These are phyloP conservation scores for Melampsora larici-populina DNA, from an alignment of 1,284 basidiomycete genomes.

Conservation along the genomic window DNA sequence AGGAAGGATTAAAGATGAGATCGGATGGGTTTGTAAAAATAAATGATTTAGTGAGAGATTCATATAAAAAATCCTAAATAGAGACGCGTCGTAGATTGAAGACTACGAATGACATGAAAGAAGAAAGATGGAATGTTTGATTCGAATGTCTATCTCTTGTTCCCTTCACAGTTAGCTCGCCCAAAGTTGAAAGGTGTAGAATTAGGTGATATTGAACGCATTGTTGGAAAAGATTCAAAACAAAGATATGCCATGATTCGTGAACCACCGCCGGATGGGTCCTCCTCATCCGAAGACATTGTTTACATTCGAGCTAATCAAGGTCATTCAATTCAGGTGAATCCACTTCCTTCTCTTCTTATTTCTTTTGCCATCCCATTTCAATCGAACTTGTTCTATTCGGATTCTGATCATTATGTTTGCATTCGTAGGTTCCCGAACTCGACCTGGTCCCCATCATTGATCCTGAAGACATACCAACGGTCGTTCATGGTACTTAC, in stretches of 20 bases:
- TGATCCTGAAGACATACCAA: constrained; percentile 64
- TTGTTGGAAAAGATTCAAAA: constrained; percentile 74
- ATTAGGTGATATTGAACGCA: constrained; percentile 63
- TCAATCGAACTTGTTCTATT: background rate
- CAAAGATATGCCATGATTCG: constrained; percentile 61
- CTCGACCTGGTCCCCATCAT: constrained; percentile 67
- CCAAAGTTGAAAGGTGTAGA: constrained; percentile 62
- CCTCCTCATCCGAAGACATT: constrained; percentile 51
- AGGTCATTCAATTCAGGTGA: constrained; percentile 79
- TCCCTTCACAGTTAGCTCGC: constrained; percentile 57
- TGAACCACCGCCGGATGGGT: constrained; percentile 44
- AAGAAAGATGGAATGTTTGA: background rate
- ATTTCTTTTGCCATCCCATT: too few species aligned
- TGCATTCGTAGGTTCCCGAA: constrained; percentile 60
- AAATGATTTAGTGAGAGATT: constrained; percentile 65
- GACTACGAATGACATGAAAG: background rate
- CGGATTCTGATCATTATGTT: background rate
- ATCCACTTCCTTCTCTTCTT: constrained; percentile 40
- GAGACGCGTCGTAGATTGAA: constrained; percentile 16
- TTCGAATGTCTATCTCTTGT: background rate
- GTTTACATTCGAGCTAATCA: constrained; percentile 92
- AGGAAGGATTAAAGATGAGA: constrained; percentile 70
- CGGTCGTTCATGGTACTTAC: constrained; percentile 76
- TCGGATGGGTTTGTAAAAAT: constrained; percentile 75
- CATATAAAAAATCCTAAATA: background rate